Evolutionary conservation across 371 early-diverging fungal species (phyloP).

Genomic region (Mycotypha africana): DNA sequence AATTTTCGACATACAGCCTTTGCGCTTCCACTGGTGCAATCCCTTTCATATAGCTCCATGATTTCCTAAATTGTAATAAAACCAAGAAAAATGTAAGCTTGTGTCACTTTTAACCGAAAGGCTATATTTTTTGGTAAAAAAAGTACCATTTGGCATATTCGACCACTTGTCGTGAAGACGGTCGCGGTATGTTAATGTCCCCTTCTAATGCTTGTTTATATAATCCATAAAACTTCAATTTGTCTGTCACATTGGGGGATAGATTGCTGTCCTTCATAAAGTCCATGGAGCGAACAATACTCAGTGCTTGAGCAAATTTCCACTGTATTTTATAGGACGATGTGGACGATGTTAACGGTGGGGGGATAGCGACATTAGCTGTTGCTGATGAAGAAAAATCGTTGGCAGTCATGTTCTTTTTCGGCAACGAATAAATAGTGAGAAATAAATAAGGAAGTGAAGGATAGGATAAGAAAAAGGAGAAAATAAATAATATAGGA

Average conservation of each 20-base stretch:
- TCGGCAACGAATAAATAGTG: no score
- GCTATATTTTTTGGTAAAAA: no score
- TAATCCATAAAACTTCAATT: slow-evolving; percentile 59
- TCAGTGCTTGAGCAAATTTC: slow-evolving; percentile 9
- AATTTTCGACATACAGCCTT: slow-evolving; percentile 18
- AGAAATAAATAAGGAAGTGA: no score
- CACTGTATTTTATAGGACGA: no score
- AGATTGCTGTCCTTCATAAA: slow-evolving; percentile 4
- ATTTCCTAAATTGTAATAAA: slow-evolving; percentile 3
- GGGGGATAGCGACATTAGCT: no score
- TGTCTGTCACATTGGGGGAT: slow-evolving; percentile 55
- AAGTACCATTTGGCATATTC: slow-evolving; percentile 23
- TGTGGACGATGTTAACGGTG: no score
- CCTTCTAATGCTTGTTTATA: slow-evolving; percentile 73
- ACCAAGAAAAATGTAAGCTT: no score
- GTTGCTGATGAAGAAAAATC: no score
- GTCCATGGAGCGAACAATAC: slow-evolving; percentile 3
- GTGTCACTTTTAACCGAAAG: no score
- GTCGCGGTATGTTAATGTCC: slow-evolving; percentile 42
- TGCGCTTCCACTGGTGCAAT: slow-evolving; percentile 23
- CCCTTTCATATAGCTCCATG: slow-evolving; percentile 25
- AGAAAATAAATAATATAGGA: no score
- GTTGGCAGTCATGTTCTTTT: no score
- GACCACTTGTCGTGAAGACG: slow-evolving; percentile 10
- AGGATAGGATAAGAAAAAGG: no score